Conservation (phyloP, 2,329 filamentous ascomycete species). For the Fonsecaea monophora region DNA sequence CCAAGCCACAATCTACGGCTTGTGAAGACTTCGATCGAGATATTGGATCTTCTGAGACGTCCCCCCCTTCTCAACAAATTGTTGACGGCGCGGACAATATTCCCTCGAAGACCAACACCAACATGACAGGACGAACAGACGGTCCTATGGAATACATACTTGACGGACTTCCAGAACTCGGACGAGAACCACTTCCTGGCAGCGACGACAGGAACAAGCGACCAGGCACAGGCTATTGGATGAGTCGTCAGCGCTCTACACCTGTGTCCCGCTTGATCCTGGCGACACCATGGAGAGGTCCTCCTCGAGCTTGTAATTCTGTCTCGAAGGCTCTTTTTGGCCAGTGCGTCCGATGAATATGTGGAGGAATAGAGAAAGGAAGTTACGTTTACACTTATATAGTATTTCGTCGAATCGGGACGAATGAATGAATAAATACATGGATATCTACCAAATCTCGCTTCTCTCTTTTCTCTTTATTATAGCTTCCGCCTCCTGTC, state of each 20-base stretch:
- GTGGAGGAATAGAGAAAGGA: too few species aligned
- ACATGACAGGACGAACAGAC: background rate
- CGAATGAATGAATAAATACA: too few species aligned
- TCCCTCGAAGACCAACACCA: constrained; percentile 12
- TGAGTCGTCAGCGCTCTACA: constrained; percentile 30
- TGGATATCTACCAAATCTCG: too few species aligned
- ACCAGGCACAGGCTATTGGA: constrained; percentile 20
- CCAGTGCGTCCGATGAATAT: too few species aligned
- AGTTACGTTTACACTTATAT: too few species aligned
- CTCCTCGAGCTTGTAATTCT: too few species aligned
- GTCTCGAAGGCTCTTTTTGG: too few species aligned
- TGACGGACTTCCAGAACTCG: background rate
- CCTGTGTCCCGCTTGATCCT: constrained; percentile 3
- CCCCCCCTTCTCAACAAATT: constrained; percentile 1
- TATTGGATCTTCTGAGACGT: constrained; percentile 22
- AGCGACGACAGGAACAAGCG: background rate
- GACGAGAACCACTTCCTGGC: background rate
- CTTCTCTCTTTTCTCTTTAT: too few species aligned
- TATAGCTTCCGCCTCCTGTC: too few species aligned
- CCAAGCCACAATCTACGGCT: constrained; percentile 8
- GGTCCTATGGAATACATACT: too few species aligned
- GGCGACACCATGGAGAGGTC: too few species aligned
- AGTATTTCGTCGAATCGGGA: too few species aligned
- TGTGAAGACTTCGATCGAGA: background rate
- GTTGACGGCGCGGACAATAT: constrained; percentile 10